A percentile compares a stretch with the other conserved stretches of the same genome.
Conservation (phyloP, 2,329 filamentous ascomycete species). For the Davidsoniella eucalypti region DNA sequence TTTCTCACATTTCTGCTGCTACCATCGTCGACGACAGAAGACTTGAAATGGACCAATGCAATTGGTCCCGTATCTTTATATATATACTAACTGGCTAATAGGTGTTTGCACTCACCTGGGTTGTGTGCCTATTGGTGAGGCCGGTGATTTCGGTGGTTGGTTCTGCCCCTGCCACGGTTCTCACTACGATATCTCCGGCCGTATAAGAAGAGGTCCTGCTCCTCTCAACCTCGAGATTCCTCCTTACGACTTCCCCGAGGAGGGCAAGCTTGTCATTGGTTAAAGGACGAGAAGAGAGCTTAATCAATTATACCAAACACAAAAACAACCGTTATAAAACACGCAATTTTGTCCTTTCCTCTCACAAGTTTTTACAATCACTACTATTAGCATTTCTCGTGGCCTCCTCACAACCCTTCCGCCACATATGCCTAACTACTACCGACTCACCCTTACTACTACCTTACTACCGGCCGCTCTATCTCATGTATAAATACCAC, state of each 20-base stretch:
- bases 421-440: neutral
- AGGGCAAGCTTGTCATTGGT: constrained; percentile 81
- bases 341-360: constrained; percentile 8
- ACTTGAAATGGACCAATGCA: too few species aligned
- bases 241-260: constrained; percentile 80
- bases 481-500: constrained; percentile 8
- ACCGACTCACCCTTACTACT: neutral
- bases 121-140: constrained; percentile 97
- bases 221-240: constrained; percentile 96
- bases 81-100: constrained; percentile 20
- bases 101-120: constrained; percentile 98
- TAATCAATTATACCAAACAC: constrained; percentile 10
- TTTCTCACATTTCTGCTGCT: neutral
- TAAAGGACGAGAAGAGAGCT: constrained; percentile 32
- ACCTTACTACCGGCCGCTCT: neutral
- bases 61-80: too few species aligned
- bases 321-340: constrained; percentile 11
- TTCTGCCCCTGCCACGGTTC: constrained; percentile 99
- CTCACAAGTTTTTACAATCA: constrained; percentile 4
- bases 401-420: neutral
- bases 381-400: constrained; percentile 1
- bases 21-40: neutral
- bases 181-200: constrained; percentile 98
- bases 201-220: constrained; percentile 92
- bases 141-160: constrained; percentile 96